Evolutionary conservation across 768 basidiomycete species (phyloP).

Genomic region (Xerocomellus chrysenteron): DNA sequence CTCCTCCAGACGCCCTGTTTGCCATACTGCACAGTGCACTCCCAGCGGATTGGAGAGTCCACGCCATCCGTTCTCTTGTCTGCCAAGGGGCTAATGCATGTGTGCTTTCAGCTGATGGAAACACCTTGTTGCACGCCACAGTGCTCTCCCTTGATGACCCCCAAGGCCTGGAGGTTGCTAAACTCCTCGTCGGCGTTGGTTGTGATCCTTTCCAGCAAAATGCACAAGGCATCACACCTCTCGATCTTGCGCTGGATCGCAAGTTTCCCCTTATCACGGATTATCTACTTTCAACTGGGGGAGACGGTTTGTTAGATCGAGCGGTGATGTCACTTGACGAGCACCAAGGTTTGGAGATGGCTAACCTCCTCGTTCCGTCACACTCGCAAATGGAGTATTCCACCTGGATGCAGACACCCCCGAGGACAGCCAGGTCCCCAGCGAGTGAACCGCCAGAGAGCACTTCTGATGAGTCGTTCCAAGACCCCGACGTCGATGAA

Average conservation of each 20-base stretch:
- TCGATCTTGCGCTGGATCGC: too few relatives aligned
- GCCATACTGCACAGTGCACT: neutral
- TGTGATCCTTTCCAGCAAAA: neutral
- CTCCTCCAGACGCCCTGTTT: neutral
- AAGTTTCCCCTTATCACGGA: too few relatives aligned
- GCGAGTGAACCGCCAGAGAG: slow-evolving; percentile 31
- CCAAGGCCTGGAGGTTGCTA: neutral
- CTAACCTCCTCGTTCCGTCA: neutral
- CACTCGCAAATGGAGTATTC: slow-evolving; percentile 14
- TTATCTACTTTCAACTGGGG: neutral
- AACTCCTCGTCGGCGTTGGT: neutral
- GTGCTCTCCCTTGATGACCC: neutral
- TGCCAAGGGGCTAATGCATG: neutral
- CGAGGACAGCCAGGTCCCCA: slow-evolving; percentile 23
- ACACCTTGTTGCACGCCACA: neutral
- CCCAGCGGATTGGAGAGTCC: neutral
- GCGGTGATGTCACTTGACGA: neutral
- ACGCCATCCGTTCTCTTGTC: neutral
- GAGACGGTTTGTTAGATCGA: neutral
- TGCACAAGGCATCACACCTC: too few relatives aligned
- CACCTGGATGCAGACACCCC: slow-evolving; percentile 12
- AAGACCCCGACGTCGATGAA: slow-evolving; percentile 31
- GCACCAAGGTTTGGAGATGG: neutral
- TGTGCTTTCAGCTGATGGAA: neutral
- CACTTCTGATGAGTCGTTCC: slow-evolving; percentile 29